Evolutionary conservation across 495 filamentous ascomycete genomes (phyloP).

Genomic region (Halenospora varia): DNA sequence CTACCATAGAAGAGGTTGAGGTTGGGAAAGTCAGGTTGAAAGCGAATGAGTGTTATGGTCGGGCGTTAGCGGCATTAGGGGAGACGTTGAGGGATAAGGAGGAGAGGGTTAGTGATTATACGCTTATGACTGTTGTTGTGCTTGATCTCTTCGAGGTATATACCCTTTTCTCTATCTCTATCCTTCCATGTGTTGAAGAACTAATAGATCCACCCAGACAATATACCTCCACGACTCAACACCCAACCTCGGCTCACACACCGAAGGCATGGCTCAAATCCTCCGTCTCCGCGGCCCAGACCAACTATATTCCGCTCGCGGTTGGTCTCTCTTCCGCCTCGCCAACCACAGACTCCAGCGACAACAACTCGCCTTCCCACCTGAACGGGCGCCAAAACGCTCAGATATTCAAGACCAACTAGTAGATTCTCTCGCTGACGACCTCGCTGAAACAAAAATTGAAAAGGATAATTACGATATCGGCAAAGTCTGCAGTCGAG

Average conservation of each 20-base stretch:
- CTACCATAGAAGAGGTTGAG: too few species aligned
- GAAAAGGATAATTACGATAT: constrained; percentile 30
- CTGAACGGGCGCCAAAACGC: too few species aligned
- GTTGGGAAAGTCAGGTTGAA: too few species aligned
- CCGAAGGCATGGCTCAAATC: constrained; percentile 36
- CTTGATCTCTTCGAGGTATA: constrained; percentile 34
- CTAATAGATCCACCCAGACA: too few species aligned
- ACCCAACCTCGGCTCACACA: constrained; percentile 26
- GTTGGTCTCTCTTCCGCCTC: constrained; percentile 30
- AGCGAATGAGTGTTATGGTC: constrained; percentile 30
- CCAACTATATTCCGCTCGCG: constrained; percentile 25
- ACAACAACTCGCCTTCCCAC: too few species aligned
- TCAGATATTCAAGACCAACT: constrained; percentile 27
- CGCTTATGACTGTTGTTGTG: constrained; percentile 34
- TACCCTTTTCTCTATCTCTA: too few species aligned
- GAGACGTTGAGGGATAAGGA: constrained; percentile 18
- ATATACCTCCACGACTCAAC: constrained; percentile 18
- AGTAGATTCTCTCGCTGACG: constrained; percentile 25
- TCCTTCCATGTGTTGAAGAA: too few species aligned
- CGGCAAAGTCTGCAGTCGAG: constrained; percentile 27
- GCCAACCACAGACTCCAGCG: constrained; percentile 32
- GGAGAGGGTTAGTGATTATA: constrained; percentile 30
- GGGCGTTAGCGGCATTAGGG: constrained; percentile 28
- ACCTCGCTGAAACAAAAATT: constrained; percentile 17
- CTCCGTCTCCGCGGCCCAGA: constrained; percentile 28